phyloP scores from a whole-genome alignment of 2,329 filamentous ascomycete species.

The Stromatinia cepivora region DNA sequence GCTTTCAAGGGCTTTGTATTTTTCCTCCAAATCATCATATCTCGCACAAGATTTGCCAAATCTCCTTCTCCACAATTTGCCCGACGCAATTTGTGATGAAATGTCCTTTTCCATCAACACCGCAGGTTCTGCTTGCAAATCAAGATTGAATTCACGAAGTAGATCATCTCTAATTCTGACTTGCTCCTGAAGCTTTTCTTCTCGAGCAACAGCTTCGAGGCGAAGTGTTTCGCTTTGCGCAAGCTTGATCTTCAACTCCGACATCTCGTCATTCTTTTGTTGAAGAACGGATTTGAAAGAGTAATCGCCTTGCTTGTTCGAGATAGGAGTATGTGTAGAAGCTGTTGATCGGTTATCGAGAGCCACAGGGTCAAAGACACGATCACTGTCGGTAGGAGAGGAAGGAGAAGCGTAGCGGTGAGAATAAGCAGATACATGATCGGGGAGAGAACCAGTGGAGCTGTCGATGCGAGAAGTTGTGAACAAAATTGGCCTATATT shows the following conservation, averaged over 20 bases:
- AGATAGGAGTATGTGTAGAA: rapidly evolving
- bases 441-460: not conserved
- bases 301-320: not conserved
- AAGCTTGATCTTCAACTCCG: not conserved
- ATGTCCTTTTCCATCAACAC: not conserved
- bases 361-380: not conserved
- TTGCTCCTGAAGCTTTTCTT: not conserved
- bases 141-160: not conserved
- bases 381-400: not conserved
- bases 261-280: not conserved
- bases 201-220: not conserved
- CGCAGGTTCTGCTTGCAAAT: not conserved
- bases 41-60: not conserved
- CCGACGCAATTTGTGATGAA: not conserved
- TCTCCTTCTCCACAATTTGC: not conserved
- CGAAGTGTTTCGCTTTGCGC: not conserved
- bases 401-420: not conserved
- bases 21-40: not conserved
- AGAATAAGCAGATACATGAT: too few relatives aligned
- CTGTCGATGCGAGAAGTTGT: not conserved
- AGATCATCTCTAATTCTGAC: not conserved
- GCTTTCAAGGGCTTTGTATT: not conserved
- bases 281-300: not conserved
- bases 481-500: not conserved
- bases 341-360: not conserved